These are phyloP conservation scores for Colletotrichum zoysiae DNA, from an alignment of 2,329 filamentous ascomycete species.

Conservation along the genomic window DNA sequence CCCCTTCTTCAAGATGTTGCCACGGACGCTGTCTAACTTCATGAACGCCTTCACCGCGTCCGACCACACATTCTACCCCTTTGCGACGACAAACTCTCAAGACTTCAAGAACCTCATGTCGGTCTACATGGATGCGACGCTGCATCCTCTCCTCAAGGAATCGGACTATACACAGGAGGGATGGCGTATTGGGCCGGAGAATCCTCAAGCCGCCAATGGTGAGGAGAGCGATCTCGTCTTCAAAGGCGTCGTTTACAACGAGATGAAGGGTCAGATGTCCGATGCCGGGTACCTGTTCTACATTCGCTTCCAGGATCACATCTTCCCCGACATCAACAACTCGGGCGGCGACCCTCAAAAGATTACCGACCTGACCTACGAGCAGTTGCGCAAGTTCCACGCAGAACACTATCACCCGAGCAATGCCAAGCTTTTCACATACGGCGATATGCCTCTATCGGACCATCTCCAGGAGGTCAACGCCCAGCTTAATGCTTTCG, in stretches of 20 bases:
- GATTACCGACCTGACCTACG: slow-evolving; percentile 94
- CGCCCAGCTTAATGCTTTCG: slow-evolving; percentile 79
- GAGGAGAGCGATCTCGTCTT: slow-evolving; percentile 83
- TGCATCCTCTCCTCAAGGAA: slow-evolving; percentile 89
- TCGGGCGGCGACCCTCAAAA: slow-evolving; percentile 96
- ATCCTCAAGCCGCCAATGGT: slow-evolving; percentile 71
- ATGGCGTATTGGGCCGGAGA: slow-evolving; percentile 95
- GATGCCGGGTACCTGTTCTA: slow-evolving; percentile 97
- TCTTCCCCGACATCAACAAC: slow-evolving; percentile 95
- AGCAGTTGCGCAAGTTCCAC: slow-evolving; percentile 90
- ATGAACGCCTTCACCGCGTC: slow-evolving; percentile 99
- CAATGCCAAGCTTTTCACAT: slow-evolving; percentile 96
- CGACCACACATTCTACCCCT: slow-evolving; percentile 97
- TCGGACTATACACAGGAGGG: slow-evolving; percentile 97
- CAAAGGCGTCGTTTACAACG: slow-evolving; percentile 98
- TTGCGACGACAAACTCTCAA: slow-evolving; percentile 94
- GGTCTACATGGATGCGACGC: slow-evolving; percentile 94
- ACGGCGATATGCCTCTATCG: slow-evolving; percentile 89
- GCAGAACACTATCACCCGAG: slow-evolving; percentile 96
- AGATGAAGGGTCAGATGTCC: slow-evolving; percentile 99
- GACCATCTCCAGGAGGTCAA: slow-evolving; percentile 86
- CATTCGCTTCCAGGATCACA: slow-evolving; percentile 93
- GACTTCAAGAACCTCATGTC: slow-evolving; percentile 97
- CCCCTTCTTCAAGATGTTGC: slow-evolving; percentile 99
- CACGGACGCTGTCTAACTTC: slow-evolving; percentile 97